phyloP scores from a whole-genome alignment of 1,139 yeast species.

The Lodderomyces pseudojiufengensis region DNA sequence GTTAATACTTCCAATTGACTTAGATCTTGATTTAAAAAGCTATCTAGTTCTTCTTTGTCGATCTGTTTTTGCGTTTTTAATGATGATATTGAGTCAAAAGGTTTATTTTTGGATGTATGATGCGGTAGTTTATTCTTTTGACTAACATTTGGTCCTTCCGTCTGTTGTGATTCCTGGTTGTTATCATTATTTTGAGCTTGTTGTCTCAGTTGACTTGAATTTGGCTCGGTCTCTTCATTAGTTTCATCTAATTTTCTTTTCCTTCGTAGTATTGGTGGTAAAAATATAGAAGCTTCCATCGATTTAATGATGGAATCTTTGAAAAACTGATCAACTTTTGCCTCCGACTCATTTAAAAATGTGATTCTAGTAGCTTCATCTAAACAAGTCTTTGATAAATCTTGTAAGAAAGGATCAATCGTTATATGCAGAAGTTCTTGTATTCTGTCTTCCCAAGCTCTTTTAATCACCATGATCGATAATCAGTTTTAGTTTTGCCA shows the following conservation, averaged over 20 bases:
- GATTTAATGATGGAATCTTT: constrained; percentile 13
- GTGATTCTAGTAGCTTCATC: constrained; percentile 6
- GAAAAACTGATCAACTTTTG: constrained; percentile 10
- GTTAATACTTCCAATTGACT: constrained; percentile 36
- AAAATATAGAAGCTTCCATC: constrained; percentile 13
- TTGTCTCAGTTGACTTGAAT: constrained; percentile 3
- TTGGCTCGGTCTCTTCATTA: constrained; percentile 6
- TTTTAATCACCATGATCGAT: constrained; percentile 1
- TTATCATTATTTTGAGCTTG: constrained; percentile 1
- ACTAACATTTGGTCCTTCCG: constrained; percentile 11
- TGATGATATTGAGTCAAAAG: constrained; percentile 13
- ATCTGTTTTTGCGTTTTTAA: constrained; percentile 20
- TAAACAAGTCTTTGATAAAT: constrained; percentile 7
- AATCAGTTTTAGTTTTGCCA: no score
- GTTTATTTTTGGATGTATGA: not conserved
- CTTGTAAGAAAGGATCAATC: constrained; percentile 13
- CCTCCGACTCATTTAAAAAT: constrained; percentile 9
- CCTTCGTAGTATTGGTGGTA: constrained; percentile 8
- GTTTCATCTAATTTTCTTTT: not conserved
- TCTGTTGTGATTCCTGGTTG: not conserved
- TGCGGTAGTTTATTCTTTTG: not conserved
- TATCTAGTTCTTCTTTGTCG: constrained; percentile 20
- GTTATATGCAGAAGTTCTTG: constrained; percentile 14
- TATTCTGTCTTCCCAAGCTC: constrained; percentile 13
- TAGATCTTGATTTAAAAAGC: constrained; percentile 25